Percentiles rank a stretch among this genome's conserved stretches.
These are phyloP conservation scores for Colletotrichum gigasporum DNA, from an alignment of 2,329 filamentous ascomycete genomes.

Conservation along the genomic window DNA sequence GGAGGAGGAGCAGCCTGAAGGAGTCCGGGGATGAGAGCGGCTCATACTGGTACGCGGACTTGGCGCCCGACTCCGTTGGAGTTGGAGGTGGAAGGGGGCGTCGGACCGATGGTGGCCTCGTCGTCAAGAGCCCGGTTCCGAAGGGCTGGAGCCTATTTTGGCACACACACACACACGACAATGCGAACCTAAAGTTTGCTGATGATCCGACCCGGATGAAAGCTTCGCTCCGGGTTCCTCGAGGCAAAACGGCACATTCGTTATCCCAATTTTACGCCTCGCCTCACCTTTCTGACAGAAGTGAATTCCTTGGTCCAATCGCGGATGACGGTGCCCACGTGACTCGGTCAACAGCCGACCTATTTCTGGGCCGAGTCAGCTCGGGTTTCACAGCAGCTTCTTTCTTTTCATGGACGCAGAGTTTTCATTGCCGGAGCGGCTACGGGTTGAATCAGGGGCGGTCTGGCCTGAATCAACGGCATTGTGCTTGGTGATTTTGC, in stretches of 20 bases:
- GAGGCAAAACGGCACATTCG: not conserved
- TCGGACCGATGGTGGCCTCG: not conserved
- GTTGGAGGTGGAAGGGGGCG: no score
- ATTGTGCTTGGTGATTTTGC: not conserved
- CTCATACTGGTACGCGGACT: slow-evolving; percentile 20
- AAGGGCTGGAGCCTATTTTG: slow-evolving; percentile 1
- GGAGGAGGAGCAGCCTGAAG: not conserved
- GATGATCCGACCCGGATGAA: not conserved
- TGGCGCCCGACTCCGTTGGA: no score
- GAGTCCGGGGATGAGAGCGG: not conserved
- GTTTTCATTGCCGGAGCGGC: not conserved
- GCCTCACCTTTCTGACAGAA: no score
- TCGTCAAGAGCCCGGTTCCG: not conserved
- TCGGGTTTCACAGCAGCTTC: slow-evolving; percentile 1
- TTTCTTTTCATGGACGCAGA: not conserved
- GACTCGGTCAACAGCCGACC: not conserved
- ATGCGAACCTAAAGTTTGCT: slow-evolving; percentile 15
- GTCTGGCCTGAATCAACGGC: not conserved
- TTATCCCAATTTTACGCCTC: no score
- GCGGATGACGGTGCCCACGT: not conserved
- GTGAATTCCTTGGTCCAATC: slow-evolving; percentile 11
- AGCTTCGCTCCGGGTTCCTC: not conserved
- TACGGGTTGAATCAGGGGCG: not conserved
- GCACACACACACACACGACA: not conserved
- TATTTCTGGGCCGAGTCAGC: slow-evolving; percentile 18